Conservation (phyloP, 768 basidiomycete genomes). For the Mycena kentingensis region DNA sequence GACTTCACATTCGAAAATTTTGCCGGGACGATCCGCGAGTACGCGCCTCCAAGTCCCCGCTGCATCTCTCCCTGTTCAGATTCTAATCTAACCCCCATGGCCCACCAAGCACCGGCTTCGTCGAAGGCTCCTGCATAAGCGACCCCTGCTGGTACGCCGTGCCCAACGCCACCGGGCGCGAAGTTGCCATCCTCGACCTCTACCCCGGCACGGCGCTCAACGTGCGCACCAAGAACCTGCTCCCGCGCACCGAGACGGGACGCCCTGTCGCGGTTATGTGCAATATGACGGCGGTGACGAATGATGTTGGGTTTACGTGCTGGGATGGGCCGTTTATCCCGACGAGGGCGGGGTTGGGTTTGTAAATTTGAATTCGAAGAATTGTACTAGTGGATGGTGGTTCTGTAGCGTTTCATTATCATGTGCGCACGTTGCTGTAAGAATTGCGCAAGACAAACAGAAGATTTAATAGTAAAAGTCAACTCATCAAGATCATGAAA, state of each 20-base stretch:
- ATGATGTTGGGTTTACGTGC: conserved; percentile 53
- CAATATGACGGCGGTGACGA: conserved; percentile 49
- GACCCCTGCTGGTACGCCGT: conserved; percentile 68
- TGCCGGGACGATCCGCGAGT: conserved; percentile 53
- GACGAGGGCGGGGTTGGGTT: conserved; percentile 36
- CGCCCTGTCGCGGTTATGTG: conserved; percentile 55
- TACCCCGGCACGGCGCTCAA: conserved; percentile 57
- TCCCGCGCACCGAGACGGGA: conserved; percentile 47
- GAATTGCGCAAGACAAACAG: too few relatives aligned
- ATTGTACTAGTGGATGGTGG: too few relatives aligned
- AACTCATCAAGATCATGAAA: too few relatives aligned
- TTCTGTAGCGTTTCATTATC: too few relatives aligned
- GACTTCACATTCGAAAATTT: conserved; percentile 61
- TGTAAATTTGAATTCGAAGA: too few relatives aligned
- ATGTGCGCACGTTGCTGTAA: too few relatives aligned
- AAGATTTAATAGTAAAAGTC: too few relatives aligned
- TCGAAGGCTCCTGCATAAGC: conserved; percentile 59
- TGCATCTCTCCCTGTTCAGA: background rate
- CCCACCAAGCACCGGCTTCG: conserved; percentile 40
- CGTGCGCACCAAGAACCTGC: conserved; percentile 50
- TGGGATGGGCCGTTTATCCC: conserved; percentile 47
- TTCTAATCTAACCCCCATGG: background rate
- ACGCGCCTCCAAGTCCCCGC: conserved; percentile 17
- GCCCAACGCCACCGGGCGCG: conserved; percentile 55
- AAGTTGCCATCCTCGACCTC: conserved; percentile 60